Percentiles rank a stretch among this genome's conserved stretches.
phyloP scores from a whole-genome alignment of 73 alveolate species.

The Paramecium primaurelia region DNA sequence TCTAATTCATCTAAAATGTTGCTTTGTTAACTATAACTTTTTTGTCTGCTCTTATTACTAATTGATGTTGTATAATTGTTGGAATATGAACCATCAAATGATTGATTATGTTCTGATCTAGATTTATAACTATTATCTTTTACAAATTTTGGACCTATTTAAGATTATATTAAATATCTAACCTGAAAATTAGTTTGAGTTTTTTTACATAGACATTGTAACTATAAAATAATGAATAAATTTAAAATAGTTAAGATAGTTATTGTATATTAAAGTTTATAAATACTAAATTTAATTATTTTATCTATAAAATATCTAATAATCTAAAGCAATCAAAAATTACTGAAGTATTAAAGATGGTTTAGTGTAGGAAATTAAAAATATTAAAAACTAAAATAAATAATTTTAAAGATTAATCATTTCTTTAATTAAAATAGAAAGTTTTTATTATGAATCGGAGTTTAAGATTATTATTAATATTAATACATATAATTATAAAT shows the following conservation, averaged over 20 bases:
- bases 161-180: neutral
- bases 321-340: neutral
- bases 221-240: neutral
- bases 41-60: neutral
- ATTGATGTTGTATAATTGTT: neutral
- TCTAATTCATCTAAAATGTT: slow-evolving; percentile 33
- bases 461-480: neutral
- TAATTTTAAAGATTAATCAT: neutral
- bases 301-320: neutral
- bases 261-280: neutral
- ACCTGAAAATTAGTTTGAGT: neutral
- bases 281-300: neutral
- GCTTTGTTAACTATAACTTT: neutral
- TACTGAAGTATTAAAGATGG: neutral
- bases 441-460: neutral
- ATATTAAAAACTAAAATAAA: neutral
- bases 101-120: slow-evolving; percentile 44
- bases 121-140: neutral
- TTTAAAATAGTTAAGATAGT: neutral
- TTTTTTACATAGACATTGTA: slow-evolving; percentile 27
- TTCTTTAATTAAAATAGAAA: neutral
- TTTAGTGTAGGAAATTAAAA: too few relatives aligned
- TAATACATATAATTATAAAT: neutral
- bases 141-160: slow-evolving; percentile 10
- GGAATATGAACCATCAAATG: slow-evolving; percentile 20